These are phyloP conservation scores for Hymenoscyphus repandus DNA, from an alignment of 2,329 filamentous ascomycete species.

Conservation along the genomic window DNA sequence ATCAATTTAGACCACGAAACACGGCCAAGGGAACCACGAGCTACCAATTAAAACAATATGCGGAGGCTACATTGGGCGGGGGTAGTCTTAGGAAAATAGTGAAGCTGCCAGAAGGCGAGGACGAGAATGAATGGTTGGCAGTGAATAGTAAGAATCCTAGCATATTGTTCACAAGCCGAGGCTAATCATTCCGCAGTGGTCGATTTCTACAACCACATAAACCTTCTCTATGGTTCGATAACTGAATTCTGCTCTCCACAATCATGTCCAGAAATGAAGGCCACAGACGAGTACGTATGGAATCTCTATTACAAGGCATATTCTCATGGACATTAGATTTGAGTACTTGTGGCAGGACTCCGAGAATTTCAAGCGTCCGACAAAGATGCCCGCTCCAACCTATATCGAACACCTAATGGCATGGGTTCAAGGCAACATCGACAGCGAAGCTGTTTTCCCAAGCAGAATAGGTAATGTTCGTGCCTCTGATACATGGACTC, in stretches of 20 bases:
- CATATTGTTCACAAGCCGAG: not conserved
- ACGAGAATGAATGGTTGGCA: constrained; percentile 95
- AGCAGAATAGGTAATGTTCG: constrained; percentile 72
- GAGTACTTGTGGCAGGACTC: constrained; percentile 99
- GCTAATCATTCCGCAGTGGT: constrained; percentile 62
- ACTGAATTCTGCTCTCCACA: constrained; percentile 98
- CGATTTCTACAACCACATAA: constrained; percentile 99
- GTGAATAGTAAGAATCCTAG: constrained; percentile 72
- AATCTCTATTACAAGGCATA: not conserved
- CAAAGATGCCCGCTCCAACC: constrained; percentile 94
- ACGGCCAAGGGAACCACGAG: constrained; percentile 80
- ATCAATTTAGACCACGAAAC: constrained; percentile 85
- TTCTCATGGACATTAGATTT: constrained; percentile 53
- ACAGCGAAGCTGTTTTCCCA: constrained; percentile 94
- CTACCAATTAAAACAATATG: constrained; percentile 96
- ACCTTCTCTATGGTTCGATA: constrained; percentile 95
- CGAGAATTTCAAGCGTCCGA: constrained; percentile 89
- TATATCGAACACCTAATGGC: constrained; percentile 98
- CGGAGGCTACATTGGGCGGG: constrained; percentile 91
- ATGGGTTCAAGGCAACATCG: constrained; percentile 93
- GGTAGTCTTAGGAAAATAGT: constrained; percentile 95
- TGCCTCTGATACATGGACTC: constrained; percentile 13
- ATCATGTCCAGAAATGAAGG: constrained; percentile 98
- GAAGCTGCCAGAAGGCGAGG: constrained; percentile 93
- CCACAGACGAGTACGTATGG: constrained; percentile 81